These are phyloP conservation scores for Colletotrichum zoysiae DNA, from an alignment of 2,329 filamentous ascomycete genomes.

Conservation along the genomic window DNA sequence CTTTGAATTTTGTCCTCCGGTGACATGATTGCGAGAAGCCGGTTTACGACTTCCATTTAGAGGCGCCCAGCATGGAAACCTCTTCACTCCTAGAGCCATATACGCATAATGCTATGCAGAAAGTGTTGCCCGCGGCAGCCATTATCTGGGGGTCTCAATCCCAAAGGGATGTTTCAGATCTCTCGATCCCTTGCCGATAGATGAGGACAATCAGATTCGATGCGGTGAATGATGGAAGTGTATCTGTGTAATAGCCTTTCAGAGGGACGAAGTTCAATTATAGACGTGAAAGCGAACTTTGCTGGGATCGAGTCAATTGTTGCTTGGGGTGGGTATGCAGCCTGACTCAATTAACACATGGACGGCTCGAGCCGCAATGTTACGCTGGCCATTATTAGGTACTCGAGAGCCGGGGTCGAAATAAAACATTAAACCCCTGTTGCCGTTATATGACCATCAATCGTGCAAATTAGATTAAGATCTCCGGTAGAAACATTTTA, in stretches of 20 bases:
- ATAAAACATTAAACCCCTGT: not conserved
- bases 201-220: not conserved
- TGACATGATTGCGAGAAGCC: too few relatives aligned
- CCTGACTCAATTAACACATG: not conserved
- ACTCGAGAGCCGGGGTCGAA: not conserved
- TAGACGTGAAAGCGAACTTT: not conserved
- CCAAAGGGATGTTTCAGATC: not conserved
- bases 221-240: not conserved
- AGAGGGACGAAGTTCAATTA: not conserved
- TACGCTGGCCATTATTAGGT: not conserved
- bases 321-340: not conserved
- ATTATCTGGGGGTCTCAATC: not conserved
- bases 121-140: not conserved
- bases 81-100: not conserved
- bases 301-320: not conserved
- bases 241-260: too few relatives aligned
- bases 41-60: too few relatives aligned
- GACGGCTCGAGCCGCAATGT: not conserved
- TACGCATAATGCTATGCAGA: not conserved
- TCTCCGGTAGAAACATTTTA: not conserved
- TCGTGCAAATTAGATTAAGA: not conserved
- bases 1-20: too few relatives aligned
- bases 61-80: too few relatives aligned
- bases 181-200: not conserved
- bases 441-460: not conserved